phyloP scores from a whole-genome alignment of 139 green algal species.

The Diplosphaera chodatii region DNA sequence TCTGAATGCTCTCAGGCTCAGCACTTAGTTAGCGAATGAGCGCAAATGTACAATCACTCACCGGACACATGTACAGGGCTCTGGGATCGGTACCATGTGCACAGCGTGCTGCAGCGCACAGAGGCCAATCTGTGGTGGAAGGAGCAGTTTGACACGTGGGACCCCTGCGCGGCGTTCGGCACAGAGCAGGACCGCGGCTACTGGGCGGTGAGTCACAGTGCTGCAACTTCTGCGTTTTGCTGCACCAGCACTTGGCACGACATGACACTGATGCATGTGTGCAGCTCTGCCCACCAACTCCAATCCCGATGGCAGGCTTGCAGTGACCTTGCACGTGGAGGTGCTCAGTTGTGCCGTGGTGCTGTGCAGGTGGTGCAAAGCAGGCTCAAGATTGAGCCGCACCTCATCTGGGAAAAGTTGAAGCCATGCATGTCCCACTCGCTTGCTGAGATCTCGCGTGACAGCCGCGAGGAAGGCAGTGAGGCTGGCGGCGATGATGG shows the following conservation, averaged over 20 bases:
- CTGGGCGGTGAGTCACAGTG: not conserved
- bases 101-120: not conserved
- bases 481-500: no score
- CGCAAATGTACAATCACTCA: no score
- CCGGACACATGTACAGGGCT: not conserved
- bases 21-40: no score
- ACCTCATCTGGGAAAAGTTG: not conserved
- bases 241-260: no score
- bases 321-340: no score
- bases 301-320: no score
- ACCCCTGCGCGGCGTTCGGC: not conserved
- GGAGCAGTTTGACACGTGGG: not conserved
- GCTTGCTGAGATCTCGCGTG: not conserved
- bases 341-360: no score
- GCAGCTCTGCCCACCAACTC: no score
- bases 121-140: not conserved
- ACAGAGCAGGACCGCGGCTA: not conserved
- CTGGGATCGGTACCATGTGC: not conserved
- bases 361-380: not conserved
- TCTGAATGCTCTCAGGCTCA: no score
- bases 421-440: not conserved
- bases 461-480: no score
- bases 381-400: not conserved
- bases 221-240: no score
- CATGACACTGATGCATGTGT: no score